Percentiles rank a stretch among this genome's conserved stretches.
Conservation (phyloP, 257 asterid species). For the Nemophila menziesii region DNA sequence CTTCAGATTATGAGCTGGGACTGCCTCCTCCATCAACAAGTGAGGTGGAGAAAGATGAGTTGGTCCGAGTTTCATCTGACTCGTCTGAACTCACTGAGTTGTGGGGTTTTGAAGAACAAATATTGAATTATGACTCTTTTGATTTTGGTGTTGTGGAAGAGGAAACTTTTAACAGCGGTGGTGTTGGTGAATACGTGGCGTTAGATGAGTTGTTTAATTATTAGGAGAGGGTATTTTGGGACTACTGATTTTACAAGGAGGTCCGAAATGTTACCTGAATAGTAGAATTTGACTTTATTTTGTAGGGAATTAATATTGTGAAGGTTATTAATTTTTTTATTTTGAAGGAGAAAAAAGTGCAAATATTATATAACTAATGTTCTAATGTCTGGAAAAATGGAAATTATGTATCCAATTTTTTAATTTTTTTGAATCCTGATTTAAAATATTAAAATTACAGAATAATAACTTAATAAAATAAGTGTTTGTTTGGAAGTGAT, state of each 20-base stretch:
- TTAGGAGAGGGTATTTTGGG: conserved; percentile 56
- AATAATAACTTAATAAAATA: too few relatives aligned
- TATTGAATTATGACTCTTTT: conserved; percentile 40
- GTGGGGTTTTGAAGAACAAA: conserved; percentile 27
- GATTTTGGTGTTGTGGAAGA: conserved; percentile 29
- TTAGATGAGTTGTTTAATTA: conserved; percentile 66
- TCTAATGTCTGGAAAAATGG: too few relatives aligned
- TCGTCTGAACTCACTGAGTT: conserved; percentile 32
- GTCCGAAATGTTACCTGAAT: conserved; percentile 55
- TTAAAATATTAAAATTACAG: too few relatives aligned
- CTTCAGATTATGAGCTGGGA: conserved; percentile 65
- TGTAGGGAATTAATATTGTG: conserved; percentile 1
- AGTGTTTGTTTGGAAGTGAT: too few relatives aligned
- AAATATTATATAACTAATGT: neutral
- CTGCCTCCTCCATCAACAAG: conserved; percentile 47
- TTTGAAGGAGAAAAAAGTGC: neutral
- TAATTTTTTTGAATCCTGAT: too few relatives aligned
- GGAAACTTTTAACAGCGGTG: conserved; percentile 10
- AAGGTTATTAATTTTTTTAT: neutral
- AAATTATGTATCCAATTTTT: too few relatives aligned
- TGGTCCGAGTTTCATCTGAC: conserved; percentile 31
- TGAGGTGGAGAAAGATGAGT: conserved; percentile 19
- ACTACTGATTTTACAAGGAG: conserved; percentile 33
- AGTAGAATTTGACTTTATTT: conserved; percentile 18
- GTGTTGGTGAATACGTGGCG: conserved; percentile 36